These are phyloP conservation scores for Backusella mclennaniae DNA, from an alignment of 192 early-diverging fungal genomes.

Conservation along the genomic window DNA sequence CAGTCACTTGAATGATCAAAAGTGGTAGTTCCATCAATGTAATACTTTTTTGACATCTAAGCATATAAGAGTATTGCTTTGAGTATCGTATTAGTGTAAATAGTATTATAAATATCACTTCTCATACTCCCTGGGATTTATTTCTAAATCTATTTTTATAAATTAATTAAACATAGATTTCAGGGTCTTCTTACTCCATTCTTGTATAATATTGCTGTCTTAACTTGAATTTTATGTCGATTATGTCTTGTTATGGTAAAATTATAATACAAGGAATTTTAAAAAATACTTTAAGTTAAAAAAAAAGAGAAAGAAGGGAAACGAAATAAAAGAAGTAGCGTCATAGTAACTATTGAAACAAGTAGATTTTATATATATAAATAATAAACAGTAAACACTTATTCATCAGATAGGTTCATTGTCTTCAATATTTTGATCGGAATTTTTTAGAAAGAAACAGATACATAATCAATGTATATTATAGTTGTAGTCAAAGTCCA, in stretches of 20 bases:
- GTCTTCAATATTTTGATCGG: too few relatives aligned
- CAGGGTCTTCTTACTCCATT: background rate
- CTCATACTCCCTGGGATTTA: background rate
- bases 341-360: background rate
- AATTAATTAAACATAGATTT: background rate
- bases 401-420: too few relatives aligned
- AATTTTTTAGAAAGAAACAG: too few relatives aligned
- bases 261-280: background rate
- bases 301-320: background rate
- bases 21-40: too few relatives aligned
- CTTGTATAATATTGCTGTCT: background rate
- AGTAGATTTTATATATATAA: background rate
- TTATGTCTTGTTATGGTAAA: background rate
- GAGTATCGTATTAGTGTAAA: background rate
- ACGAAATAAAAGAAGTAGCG: background rate
- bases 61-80: too few relatives aligned
- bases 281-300: background rate
- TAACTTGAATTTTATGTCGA: background rate
- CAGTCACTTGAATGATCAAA: too few relatives aligned
- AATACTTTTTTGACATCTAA: too few relatives aligned
- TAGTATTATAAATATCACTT: background rate
- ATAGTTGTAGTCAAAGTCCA: too few relatives aligned
- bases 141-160: background rate
- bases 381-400: too few relatives aligned
- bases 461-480: too few relatives aligned